These are phyloP conservation scores for Ambrosia artemisiifolia DNA, from an alignment of 129 eudicot species.

Conservation along the genomic window DNA sequence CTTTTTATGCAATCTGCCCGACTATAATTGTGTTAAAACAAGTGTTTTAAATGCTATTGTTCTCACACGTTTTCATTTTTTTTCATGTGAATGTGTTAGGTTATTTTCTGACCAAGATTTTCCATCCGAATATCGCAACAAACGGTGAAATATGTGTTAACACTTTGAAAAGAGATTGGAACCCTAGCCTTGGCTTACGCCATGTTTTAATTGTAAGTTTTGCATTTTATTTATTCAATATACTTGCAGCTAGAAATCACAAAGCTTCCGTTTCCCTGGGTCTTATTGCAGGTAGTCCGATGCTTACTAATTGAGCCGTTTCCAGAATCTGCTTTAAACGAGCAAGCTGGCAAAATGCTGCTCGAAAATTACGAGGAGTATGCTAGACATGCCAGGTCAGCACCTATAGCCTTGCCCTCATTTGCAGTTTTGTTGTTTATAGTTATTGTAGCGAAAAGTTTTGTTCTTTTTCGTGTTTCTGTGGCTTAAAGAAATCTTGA, in stretches of 20 bases:
- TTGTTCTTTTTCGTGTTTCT: background rate
- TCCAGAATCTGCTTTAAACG: slow-evolving; percentile 95
- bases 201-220: slow-evolving; percentile 79
- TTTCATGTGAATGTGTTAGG: slow-evolving; percentile 36
- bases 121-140: slow-evolving; percentile 84
- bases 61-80: background rate
- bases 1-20: background rate
- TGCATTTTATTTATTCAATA: no score
- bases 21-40: background rate
- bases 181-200: slow-evolving; percentile 84
- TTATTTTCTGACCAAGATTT: slow-evolving; percentile 89
- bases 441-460: no score
- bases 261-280: background rate
- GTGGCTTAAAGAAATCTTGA: no score
- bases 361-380: slow-evolving; percentile 93
- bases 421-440: no score
- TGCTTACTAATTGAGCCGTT: slow-evolving; percentile 91
- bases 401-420: no score
- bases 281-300: slow-evolving; percentile 65
- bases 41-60: background rate
- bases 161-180: slow-evolving; percentile 95
- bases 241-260: no score
- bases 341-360: slow-evolving; percentile 91
- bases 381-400: slow-evolving; percentile 93
- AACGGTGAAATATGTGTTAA: slow-evolving; percentile 97